These are phyloP conservation scores for Hypericum perforatum DNA, from an alignment of 345 rosid species.

Conservation along the genomic window DNA sequence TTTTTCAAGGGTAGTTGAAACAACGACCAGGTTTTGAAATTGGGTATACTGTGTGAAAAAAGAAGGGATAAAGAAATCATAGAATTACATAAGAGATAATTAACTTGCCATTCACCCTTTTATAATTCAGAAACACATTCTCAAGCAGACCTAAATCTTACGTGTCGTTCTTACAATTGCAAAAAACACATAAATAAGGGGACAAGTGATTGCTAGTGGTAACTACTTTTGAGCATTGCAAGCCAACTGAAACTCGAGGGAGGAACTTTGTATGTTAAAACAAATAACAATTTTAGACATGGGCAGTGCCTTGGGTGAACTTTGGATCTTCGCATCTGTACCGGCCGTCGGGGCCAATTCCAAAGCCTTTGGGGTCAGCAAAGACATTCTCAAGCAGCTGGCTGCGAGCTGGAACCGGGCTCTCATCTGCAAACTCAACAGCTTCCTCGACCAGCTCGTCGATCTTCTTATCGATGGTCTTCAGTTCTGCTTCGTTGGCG, in stretches of 20 bases:
- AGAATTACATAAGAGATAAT: no score
- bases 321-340: conserved; percentile 86
- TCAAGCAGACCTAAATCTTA: conserved; percentile 8
- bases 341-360: conserved; percentile 61
- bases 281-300: conserved; percentile 23
- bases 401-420: conserved; percentile 57
- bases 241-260: conserved; percentile 1
- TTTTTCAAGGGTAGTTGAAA: no score
- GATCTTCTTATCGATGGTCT: conserved; percentile 70
- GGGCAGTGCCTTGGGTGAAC: conserved; percentile 79
- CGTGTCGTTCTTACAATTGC: conserved; percentile 8
- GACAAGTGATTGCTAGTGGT: background rate
- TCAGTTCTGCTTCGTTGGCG: conserved; percentile 53
- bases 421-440: conserved; percentile 70
- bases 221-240: background rate
- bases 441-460: conserved; percentile 66
- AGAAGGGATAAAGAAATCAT: no score
- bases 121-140: no score
- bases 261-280: background rate
- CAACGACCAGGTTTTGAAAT: no score
- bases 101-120: no score
- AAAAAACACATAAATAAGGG: background rate
- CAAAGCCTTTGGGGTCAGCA: conserved; percentile 85
- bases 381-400: conserved; percentile 77
- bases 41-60: no score